Conservation (phyloP, 208 protist genomes). For the Leishmania major region DNA sequence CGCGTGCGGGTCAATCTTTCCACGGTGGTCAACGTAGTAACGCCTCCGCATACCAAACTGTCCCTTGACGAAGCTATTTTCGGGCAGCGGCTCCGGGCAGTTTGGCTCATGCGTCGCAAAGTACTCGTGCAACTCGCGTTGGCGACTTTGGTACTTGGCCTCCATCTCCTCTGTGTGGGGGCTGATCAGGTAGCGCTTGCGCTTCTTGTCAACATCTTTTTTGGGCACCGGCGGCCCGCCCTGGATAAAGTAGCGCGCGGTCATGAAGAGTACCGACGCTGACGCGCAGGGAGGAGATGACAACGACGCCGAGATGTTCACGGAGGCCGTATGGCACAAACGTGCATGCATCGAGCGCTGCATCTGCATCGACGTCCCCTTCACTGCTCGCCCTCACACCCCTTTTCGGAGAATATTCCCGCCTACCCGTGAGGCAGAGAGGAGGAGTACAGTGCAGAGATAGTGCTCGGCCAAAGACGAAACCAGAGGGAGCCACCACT, state of each 20-base stretch:
- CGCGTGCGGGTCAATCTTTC: conserved; percentile 32
- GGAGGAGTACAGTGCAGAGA: no score
- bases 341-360: background rate
- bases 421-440: background rate
- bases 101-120: conserved; percentile 55
- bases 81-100: conserved; percentile 67
- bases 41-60: conserved; percentile 87
- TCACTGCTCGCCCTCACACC: background rate
- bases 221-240: conserved; percentile 57
- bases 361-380: background rate
- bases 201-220: conserved; percentile 24
- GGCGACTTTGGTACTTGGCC: conserved; percentile 48
- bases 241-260: conserved; percentile 55
- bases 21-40: conserved; percentile 37
- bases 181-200: conserved; percentile 26
- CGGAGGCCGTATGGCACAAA: background rate
- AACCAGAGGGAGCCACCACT: background rate
- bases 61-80: conserved; percentile 71
- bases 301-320: background rate
- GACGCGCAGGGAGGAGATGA: background rate
- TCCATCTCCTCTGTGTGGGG: conserved; percentile 26
- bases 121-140: conserved; percentile 46
- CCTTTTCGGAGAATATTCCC: background rate
- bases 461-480: background rate
- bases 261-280: background rate